Percentiles rank a stretch among this genome's conserved stretches.
Conservation (phyloP, 352 stramenopile species). For the Phytophthora boehmeriae region DNA sequence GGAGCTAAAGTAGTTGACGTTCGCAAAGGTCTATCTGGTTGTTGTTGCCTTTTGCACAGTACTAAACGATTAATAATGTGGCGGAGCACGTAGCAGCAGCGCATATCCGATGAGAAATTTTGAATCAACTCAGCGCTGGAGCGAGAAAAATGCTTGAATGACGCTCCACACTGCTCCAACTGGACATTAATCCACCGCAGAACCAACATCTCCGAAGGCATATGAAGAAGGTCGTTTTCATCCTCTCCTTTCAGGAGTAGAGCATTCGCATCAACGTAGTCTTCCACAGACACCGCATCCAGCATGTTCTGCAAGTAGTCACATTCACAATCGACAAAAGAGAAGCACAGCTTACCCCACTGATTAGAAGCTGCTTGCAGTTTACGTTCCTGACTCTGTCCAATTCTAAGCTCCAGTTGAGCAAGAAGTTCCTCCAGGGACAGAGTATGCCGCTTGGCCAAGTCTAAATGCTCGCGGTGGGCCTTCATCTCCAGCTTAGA, state of each 20-base stretch:
- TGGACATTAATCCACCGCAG: conserved; percentile 80
- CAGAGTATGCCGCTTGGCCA: conserved; percentile 62
- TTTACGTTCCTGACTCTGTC: conserved; percentile 59
- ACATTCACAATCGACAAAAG: conserved; percentile 61
- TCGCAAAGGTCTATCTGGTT: conserved; percentile 3
- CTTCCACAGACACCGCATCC: conserved; percentile 35
- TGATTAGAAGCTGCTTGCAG: conserved; percentile 67
- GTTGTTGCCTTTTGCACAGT: conserved; percentile 10
- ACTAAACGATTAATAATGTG: conserved; percentile 56
- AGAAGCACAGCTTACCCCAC: conserved; percentile 68
- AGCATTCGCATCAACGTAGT: conserved; percentile 52
- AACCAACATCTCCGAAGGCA: conserved; percentile 64
- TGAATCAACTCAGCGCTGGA: conserved; percentile 51
- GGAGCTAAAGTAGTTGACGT: conserved; percentile 28
- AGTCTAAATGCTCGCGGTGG: conserved; percentile 64
- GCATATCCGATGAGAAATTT: conserved; percentile 77
- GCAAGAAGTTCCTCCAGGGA: conserved; percentile 59
- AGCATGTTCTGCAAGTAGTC: conserved; percentile 71
- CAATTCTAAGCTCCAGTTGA: conserved; percentile 54
- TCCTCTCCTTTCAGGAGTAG: conserved; percentile 64
- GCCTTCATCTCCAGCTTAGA: conserved; percentile 47
- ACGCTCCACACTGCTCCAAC: conserved; percentile 43
- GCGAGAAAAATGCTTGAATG: conserved; percentile 30
- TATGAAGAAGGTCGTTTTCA: conserved; percentile 45
- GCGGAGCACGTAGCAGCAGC: conserved; percentile 54